Evolutionary conservation across 768 basidiomycete species (phyloP), one percentile per base, ranked within the genome.

Genomic region (Mycena galericulata): DNA sequence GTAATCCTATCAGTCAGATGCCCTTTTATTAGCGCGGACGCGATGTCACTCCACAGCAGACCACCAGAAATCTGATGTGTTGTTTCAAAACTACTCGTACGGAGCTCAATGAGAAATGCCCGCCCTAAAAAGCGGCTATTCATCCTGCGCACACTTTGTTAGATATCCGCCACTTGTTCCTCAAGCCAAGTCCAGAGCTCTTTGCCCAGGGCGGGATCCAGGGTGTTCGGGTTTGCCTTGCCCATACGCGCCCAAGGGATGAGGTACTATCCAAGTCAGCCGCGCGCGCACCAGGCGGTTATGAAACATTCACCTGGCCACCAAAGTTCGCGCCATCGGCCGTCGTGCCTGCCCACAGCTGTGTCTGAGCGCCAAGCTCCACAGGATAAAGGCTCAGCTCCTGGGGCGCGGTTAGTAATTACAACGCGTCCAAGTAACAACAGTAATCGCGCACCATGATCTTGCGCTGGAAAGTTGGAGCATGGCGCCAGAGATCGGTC

Each of bases 271-370:
- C 11, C 4, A 27, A 24, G 29, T 62, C 18, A 47, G n/a, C 22
- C 22, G 10, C 15, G 24, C 30, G 17, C n/a, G n/a, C n/a, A n/a
- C n/a, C n/a, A n/a, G n/a, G n/a, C n/a, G 41, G 53, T 14, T 12
- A n/a, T n/a, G n/a, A n/a, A n/a, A 67, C 70, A 1, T 58, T 85
- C 7, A 62, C 87, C 78, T 87, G 84, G 29, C 88, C 87, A 40
- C 82, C 84, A 27, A 87, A 68, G 2, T 69, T 64, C 4, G 73
- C 79, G 6, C 81, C 86, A 27, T 81, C 83, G 0, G 79, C 73
- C 0, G 79, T 74, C 1, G 87, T 88, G 6, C 84, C 88, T 10
- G 85, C 88, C 65, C 81, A 88, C 0, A 88, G 72, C 60, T 83
- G 85, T 1, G 86, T 88, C 20, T 87, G 72, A 0, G 85, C 85